A percentile compares a stretch with the other conserved stretches of the same genome.
These are phyloP conservation scores for Tillandsia leiboldiana DNA, from an alignment of 176 grass and related monocot species.

Conservation along the genomic window DNA sequence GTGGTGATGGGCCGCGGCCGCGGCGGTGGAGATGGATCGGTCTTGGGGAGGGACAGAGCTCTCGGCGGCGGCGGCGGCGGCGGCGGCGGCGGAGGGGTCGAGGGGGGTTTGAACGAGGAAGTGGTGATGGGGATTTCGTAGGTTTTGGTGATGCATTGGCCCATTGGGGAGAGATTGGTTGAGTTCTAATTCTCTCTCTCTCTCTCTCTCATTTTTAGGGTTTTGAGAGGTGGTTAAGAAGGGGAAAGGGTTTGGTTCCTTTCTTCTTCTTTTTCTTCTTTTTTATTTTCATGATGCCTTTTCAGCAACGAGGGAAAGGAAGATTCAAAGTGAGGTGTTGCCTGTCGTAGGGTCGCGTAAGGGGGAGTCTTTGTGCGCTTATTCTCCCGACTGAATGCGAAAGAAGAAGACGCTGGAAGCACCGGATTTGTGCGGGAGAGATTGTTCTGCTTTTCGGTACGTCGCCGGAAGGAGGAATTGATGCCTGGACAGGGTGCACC, in stretches of 20 bases:
- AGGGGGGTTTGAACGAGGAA: no score
- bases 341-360: slow-evolving; percentile 12
- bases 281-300: neutral
- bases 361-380: slow-evolving; percentile 7
- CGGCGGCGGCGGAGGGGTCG: neutral
- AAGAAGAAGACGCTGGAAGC: neutral
- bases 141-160: slow-evolving; percentile 52
- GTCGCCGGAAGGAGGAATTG: no score
- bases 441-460: no score
- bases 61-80: no score
- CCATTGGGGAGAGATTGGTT: slow-evolving; percentile 24
- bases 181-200: no score
- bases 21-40: neutral
- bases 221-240: no score
- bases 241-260: neutral
- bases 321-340: slow-evolving; percentile 36
- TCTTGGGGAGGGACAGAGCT: neutral
- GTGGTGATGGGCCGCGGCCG: slow-evolving; percentile 2
- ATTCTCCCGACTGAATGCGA: slow-evolving; percentile 6
- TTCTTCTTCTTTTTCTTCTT: neutral
- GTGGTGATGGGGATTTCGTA: slow-evolving; percentile 47
- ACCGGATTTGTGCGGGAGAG: no score
- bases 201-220: no score
- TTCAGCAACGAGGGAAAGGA: slow-evolving; percentile 28
- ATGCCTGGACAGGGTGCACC: no score